Evolutionary conservation across 2,329 filamentous ascomycete species (phyloP).

Genomic region (Beauveria medogensis): DNA sequence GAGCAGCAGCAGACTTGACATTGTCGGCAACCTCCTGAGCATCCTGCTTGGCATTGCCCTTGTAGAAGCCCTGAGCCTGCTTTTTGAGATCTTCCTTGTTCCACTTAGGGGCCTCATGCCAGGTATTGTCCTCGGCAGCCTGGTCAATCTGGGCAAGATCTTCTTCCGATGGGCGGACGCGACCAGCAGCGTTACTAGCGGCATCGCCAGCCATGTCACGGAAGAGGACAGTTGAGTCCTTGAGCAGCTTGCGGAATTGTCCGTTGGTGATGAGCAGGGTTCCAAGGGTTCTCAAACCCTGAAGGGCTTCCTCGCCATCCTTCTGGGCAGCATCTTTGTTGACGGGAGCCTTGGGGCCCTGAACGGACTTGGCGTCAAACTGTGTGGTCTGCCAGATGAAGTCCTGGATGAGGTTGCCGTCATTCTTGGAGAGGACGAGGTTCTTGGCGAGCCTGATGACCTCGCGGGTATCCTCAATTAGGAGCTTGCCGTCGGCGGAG

Average conservation of each 20-base stretch:
- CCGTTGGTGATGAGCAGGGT: conserved; percentile 90
- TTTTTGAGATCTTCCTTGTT: conserved; percentile 61
- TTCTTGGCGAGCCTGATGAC: conserved; percentile 80
- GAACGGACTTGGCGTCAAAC: conserved; percentile 55
- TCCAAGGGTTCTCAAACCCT: conserved; percentile 81
- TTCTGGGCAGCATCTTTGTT: conserved; percentile 71
- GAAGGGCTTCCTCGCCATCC: conserved; percentile 73
- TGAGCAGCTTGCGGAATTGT: conserved; percentile 77
- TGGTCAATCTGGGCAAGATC: conserved; percentile 67
- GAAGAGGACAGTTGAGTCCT: conserved; percentile 70
- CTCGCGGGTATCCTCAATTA: conserved; percentile 68
- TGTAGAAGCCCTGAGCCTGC: conserved; percentile 57
- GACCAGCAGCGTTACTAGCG: conserved; percentile 67
- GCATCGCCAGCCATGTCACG: conserved; percentile 91
- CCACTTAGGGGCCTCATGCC: conserved; percentile 80
- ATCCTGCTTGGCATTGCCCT: conserved; percentile 48
- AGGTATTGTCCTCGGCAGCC: conserved; percentile 85
- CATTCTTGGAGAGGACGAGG: conserved; percentile 85
- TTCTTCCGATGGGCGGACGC: conserved; percentile 71
- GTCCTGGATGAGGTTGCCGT: conserved; percentile 88
- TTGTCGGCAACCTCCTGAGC: conserved; percentile 50
- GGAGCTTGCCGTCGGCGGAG: conserved; percentile 70
- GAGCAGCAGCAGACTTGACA: conserved; percentile 45
- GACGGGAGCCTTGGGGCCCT: conserved; percentile 57
- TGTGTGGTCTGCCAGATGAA: conserved; percentile 92